These are phyloP conservation scores for Pulveroboletus sp. DNA, from an alignment of 768 basidiomycete genomes.

Conservation along the genomic window DNA sequence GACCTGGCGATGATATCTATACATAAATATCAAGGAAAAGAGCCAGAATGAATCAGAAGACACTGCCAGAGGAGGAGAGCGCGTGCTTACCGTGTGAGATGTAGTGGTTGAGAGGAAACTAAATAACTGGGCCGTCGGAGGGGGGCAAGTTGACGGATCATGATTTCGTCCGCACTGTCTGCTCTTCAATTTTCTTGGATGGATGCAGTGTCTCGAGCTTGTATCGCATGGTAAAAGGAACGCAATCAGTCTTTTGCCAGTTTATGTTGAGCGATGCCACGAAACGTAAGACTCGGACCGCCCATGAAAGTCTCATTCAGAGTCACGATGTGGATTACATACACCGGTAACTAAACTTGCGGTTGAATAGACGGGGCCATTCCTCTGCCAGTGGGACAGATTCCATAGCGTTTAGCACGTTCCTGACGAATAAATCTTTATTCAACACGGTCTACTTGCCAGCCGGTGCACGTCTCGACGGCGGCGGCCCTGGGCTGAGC, in stretches of 20 bases:
- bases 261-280: too few species aligned
- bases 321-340: too few species aligned
- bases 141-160: slow-evolving; percentile 8
- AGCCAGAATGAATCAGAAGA: not conserved
- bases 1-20: slow-evolving; percentile 3
- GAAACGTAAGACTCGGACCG: too few species aligned
- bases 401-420: too few species aligned
- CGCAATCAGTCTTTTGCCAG: too few species aligned
- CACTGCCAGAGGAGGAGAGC: not conserved
- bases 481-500: not conserved
- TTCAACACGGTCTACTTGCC: not conserved
- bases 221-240: not conserved
- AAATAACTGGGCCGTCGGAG: slow-evolving; percentile 1
- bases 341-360: too few species aligned
- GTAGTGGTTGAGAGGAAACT: not conserved
- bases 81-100: slow-evolving; percentile 3
- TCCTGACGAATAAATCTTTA: not conserved
- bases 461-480: slow-evolving; percentile 6
- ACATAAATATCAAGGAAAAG: not conserved
- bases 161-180: slow-evolving; percentile 12
- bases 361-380: too few species aligned
- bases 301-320: too few species aligned
- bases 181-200: slow-evolving; percentile 4
- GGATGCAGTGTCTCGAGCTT: not conserved
- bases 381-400: too few species aligned